These are phyloP conservation scores for Chimonanthus praecox DNA, from an alignment of 164 flowering plant genomes.

Conservation along the genomic window DNA sequence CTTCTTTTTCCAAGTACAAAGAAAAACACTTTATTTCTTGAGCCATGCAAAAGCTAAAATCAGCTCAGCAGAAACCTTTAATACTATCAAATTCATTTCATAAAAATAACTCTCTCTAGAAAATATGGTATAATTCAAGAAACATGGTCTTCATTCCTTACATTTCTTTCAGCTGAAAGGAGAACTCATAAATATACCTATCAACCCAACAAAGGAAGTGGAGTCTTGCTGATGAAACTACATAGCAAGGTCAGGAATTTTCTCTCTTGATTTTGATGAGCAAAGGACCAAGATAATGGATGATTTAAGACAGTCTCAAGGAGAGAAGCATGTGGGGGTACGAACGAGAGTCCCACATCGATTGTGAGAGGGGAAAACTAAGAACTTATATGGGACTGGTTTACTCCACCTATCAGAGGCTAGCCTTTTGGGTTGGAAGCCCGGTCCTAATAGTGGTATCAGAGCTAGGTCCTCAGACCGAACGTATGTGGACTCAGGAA, in stretches of 20 bases:
- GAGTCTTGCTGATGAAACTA: not conserved
- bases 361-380: too few species aligned
- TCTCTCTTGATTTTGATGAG: not conserved
- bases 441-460: too few species aligned
- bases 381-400: too few species aligned
- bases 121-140: slow-evolving; percentile 13
- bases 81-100: slow-evolving; percentile 2
- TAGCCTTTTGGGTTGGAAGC: too few species aligned
- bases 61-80: slow-evolving; percentile 5
- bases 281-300: not conserved
- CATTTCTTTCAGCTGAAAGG: slow-evolving; percentile 2
- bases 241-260: not conserved
- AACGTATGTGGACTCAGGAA: not conserved
- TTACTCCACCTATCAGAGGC: too few species aligned
- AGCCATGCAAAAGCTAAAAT: slow-evolving; percentile 8
- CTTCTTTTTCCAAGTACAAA: too few species aligned
- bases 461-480: too few species aligned
- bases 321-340: not conserved
- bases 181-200: not conserved
- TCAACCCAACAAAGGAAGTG: slow-evolving; percentile 27
- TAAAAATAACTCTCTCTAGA: slow-evolving; percentile 5
- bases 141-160: slow-evolving; percentile 18
- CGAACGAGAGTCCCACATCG: too few species aligned
- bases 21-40: slow-evolving; percentile 11
- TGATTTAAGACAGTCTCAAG: not conserved